These are phyloP conservation scores for Penicillium sp. DNA, from an alignment of 2,329 filamentous ascomycete species.

Conservation along the genomic window DNA sequence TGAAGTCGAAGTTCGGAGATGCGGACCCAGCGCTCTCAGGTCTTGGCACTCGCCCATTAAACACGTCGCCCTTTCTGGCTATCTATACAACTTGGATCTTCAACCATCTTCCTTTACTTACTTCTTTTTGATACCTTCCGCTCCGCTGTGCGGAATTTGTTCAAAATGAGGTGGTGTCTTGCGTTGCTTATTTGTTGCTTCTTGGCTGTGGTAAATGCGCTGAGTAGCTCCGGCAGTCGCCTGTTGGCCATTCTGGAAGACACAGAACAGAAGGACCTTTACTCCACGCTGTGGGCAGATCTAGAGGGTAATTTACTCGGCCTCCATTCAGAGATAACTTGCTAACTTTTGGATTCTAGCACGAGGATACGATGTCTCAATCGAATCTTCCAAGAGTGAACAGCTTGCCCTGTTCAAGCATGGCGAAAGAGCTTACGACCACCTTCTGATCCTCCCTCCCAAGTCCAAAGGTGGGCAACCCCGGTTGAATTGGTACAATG, in stretches of 20 bases:
- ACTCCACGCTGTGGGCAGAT: conserved; percentile 69
- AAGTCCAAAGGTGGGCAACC: conserved; percentile 74
- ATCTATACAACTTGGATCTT: conserved; percentile 25
- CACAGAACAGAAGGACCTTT: conserved; percentile 73
- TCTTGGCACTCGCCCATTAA: conserved; percentile 45
- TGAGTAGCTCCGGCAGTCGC: conserved; percentile 75
- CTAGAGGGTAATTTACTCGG: conserved; percentile 43
- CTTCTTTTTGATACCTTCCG: conserved; percentile 17
- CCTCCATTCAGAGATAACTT: not conserved
- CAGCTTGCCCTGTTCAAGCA: conserved; percentile 76
- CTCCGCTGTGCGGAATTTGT: conserved; percentile 38
- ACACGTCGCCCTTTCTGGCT: conserved; percentile 45
- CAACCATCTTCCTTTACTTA: conserved; percentile 18
- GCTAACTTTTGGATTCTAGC: conserved; percentile 51
- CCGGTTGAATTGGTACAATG: not conserved
- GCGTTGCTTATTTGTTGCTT: conserved; percentile 68
- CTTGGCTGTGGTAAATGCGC: conserved; percentile 57
- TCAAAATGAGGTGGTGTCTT: conserved; percentile 71
- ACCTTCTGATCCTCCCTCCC: conserved; percentile 81
- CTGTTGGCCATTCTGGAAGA: conserved; percentile 87
- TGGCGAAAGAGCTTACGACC: conserved; percentile 86
- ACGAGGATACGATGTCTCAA: conserved; percentile 77
- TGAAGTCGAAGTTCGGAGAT: conserved; percentile 34
- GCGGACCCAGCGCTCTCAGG: conserved; percentile 25
- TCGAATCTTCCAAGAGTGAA: conserved; percentile 80